Evolutionary conservation across 2,329 filamentous ascomycete genomes (phyloP).

Genomic region (Lachnellula hyalina): DNA sequence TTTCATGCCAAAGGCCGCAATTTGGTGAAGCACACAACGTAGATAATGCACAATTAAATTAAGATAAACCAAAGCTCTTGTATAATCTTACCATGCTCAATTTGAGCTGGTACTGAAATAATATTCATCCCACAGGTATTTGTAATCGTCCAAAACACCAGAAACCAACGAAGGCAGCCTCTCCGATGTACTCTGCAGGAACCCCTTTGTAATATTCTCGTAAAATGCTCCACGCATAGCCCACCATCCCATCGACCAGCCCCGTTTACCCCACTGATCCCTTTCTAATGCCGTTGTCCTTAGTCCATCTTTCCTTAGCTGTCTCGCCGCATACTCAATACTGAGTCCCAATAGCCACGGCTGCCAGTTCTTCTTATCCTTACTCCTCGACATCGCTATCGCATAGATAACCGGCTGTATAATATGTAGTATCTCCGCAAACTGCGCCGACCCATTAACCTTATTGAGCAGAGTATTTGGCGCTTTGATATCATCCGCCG

Average conservation of each 20-base stretch:
- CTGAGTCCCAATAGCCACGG: constrained; percentile 85
- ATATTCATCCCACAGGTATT: constrained; percentile 97
- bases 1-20: no score
- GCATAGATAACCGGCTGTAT: constrained; percentile 85
- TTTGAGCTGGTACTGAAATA: constrained; percentile 58
- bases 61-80: not conserved
- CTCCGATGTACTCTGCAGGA: constrained; percentile 52
- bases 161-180: constrained; percentile 62
- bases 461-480: constrained; percentile 81
- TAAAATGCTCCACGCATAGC: constrained; percentile 95
- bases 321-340: constrained; percentile 83
- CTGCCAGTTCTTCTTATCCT: constrained; percentile 75
- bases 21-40: no score
- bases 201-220: constrained; percentile 76
- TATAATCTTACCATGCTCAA: constrained; percentile 10
- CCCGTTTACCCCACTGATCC: constrained; percentile 82
- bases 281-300: constrained; percentile 82
- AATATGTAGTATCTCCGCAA: constrained; percentile 89
- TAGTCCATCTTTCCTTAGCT: constrained; percentile 58
- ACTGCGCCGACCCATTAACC: constrained; percentile 65
- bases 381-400: constrained; percentile 64
- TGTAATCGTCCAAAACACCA: constrained; percentile 89
- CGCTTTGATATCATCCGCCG: constrained; percentile 93
- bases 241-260: constrained; percentile 95
- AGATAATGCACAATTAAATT: not conserved